Evolutionary conservation across 805 yeast species (phyloP), one percentile per base, ranked within the genome.

Genomic region (Ogataea polymorpha): DNA sequence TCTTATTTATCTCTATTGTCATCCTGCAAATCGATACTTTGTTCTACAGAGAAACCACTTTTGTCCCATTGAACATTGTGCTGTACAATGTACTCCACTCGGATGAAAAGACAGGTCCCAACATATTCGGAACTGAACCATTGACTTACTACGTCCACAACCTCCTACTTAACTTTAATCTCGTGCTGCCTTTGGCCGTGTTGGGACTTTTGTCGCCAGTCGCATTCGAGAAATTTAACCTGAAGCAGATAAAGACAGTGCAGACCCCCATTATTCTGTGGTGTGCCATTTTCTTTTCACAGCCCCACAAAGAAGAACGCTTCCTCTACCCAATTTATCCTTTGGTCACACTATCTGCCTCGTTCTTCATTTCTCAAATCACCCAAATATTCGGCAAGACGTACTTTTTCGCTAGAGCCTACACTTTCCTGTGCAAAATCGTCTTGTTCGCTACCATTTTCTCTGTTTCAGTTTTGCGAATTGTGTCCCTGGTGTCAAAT

Each of bases 261-360:
- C 51, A 70, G 13, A 42, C 67, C 0, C 90, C 93, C 1, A 52
- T 85, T 18, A 36, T 73, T 2, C 27, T 85, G 0, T 91, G 97
- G 97, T 55, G 72, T 12, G 63, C 60, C 0, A 72, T 88, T 3
- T 87, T 91, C 56, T 68, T 71, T 45, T 45, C 66, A 5, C 96
- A 89, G 55, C 93, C 96, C 4, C 97, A 90, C 59, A 90, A 90
- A 59, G 97, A 90, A 58, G 98, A 91, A 61, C 71, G 97, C 46
- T 91, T 91, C 58, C 60, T 91, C 49, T 91, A 88, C 54, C 96
- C 96, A 12, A 71, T 86, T 0, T 91, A 90, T 58, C 83, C 89
- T 10, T 67, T 83, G 37, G 69, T 91, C 16, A 63, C 77, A 3
- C 50, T 86, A 15, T 70, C 79, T 32, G 89, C 87, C 3, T 76